Base-by-base conservation (phyloP, 805 yeast genomes). In the Lachancea thermotolerans region DNA sequence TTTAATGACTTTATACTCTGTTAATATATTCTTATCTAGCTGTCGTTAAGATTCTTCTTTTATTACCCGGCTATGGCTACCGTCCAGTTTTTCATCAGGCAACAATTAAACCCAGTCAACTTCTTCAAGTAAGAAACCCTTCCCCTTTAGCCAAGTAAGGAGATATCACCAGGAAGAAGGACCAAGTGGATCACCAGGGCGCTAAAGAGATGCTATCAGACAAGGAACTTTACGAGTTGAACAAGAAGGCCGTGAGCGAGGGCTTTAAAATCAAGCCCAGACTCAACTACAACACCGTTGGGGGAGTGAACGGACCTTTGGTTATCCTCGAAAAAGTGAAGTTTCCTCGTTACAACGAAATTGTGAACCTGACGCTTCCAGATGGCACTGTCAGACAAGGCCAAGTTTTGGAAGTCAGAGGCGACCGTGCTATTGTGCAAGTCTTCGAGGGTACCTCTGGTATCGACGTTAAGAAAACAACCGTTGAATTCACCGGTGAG, bases 371-470 rank as follows among this genome's bases (percentile, higher is more conserved):
- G 62, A 95, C 99, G 10, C 75, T 93, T 49, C 99, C 99, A 40
- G 99, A 95, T 66, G 99, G 99, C 10, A 69, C 93, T 16, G 71
- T 74, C 41, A 85, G 99, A 71, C 95, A 95, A 48, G 99, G 99
- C 62, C 98, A 93, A 70, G 99, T 93, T 18, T 78, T 93, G 62
- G 99, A 93, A 72, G 98, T 95, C 48, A 84, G 95, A 70, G 99
- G 99, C 51, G 81, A 85, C 60, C 84, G 93, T 65, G 99, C 99
- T 45, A 81, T 93, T 67, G 99, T 93, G 43, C 99, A 93, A 77
- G 99, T 93, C 41, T 93, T 93, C 65, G 98, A 93, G 73, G 99
- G 99, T 63, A 93, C 99, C 42, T 84, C 96, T 4, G 99, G 99
- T 62, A 87, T 93, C 58, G 99, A 93, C 74, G 98, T 93, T 52